Conservation (phyloP, 192 early-diverging fungal species). For the Allomyces macrogynus region DNA sequence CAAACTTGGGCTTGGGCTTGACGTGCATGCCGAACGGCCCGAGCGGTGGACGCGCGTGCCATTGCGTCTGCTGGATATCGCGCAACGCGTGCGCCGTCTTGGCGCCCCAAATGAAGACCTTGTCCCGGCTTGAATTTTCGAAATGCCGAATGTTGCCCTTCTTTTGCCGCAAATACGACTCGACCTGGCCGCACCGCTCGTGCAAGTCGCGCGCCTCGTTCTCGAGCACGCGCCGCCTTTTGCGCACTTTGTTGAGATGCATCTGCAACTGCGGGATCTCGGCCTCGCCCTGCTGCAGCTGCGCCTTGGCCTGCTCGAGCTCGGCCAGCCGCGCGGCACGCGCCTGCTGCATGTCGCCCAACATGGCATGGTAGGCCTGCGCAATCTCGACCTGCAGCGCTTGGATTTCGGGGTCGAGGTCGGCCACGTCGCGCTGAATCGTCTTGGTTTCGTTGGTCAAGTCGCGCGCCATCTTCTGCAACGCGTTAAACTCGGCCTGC, state of each 20-base stretch:
- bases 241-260: constrained; percentile 9
- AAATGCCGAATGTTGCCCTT: constrained; percentile 17
- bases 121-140: not conserved
- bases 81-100: not conserved
- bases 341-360: constrained; percentile 13
- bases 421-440: constrained; percentile 13
- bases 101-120: not conserved
- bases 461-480: constrained; percentile 3
- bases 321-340: constrained; percentile 5
- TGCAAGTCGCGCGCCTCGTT: constrained; percentile 12
- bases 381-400: constrained; percentile 1
- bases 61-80: not conserved
- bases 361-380: constrained; percentile 12
- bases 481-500: not conserved
- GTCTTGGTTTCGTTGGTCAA: constrained; percentile 7
- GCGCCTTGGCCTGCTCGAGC: constrained; percentile 6
- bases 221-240: constrained; percentile 17
- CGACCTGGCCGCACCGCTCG: constrained; percentile 8
- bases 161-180: constrained; percentile 11
- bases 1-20: not conserved
- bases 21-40: not conserved
- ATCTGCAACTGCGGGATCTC: constrained; percentile 19
- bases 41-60: not conserved
- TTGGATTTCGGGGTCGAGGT: constrained; percentile 18
- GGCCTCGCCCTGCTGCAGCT: constrained; percentile 6